Evolutionary conservation across 2,329 filamentous ascomycete species (phyloP).

Genomic region (Cryphonectria naterciae): DNA sequence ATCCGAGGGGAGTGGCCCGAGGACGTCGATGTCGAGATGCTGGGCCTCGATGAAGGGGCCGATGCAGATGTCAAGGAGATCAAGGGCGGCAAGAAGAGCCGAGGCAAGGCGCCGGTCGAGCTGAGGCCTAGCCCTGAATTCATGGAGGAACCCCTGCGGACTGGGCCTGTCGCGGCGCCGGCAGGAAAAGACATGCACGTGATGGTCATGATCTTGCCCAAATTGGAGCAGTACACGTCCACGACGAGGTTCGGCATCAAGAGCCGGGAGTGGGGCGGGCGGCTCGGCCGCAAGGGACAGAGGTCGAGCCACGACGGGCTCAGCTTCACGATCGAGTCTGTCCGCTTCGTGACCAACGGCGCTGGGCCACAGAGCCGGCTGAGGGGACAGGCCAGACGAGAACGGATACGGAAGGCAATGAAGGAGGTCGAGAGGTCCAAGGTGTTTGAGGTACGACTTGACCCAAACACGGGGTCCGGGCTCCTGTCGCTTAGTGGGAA

Average conservation of each 20-base stretch:
- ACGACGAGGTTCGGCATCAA: constrained; percentile 80
- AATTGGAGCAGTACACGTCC: constrained; percentile 74
- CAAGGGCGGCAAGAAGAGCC: constrained; percentile 39
- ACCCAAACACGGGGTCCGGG: constrained; percentile 30
- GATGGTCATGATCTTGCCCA: constrained; percentile 80
- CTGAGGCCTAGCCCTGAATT: constrained; percentile 35
- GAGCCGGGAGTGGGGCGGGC: constrained; percentile 76
- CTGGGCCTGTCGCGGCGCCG: constrained; percentile 67
- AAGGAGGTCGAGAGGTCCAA: constrained; percentile 51
- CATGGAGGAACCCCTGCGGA: constrained; percentile 57
- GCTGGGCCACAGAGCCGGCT: constrained; percentile 61
- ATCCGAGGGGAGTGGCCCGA: constrained; percentile 86
- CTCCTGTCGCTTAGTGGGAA: constrained; percentile 8
- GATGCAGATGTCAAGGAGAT: constrained; percentile 32
- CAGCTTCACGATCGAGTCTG: constrained; percentile 81
- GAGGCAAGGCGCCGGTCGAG: constrained; percentile 30
- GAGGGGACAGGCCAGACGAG: constrained; percentile 58
- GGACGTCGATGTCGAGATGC: constrained; percentile 71
- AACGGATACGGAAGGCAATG: constrained; percentile 61
- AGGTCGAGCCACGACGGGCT: constrained; percentile 74
- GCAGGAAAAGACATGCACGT: constrained; percentile 81
- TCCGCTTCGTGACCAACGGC: constrained; percentile 84
- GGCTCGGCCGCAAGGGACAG: constrained; percentile 45
- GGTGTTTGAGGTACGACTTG: constrained; percentile 38
- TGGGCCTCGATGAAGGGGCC: constrained; percentile 56